A percentile compares a stretch with the other conserved stretches of the same genome.
phyloP scores from a whole-genome alignment of 2,329 filamentous ascomycete genomes.

The Botrytis fragariae region DNA sequence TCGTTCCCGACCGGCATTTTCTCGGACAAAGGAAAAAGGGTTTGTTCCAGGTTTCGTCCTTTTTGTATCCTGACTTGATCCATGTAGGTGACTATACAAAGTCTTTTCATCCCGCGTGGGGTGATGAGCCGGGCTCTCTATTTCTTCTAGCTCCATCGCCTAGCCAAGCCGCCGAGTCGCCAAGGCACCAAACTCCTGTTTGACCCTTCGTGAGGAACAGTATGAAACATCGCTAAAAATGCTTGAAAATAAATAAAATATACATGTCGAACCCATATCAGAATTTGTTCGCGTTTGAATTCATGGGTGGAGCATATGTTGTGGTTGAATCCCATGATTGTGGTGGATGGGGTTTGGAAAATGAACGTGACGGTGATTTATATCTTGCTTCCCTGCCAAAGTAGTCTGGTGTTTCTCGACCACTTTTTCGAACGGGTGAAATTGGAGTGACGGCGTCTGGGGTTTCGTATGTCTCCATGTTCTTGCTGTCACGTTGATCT shows the following conservation, averaged over 20 bases:
- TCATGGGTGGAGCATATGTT: conserved; percentile 33
- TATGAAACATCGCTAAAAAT: conserved; percentile 5
- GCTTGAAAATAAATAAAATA: background rate
- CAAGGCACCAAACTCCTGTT: conserved; percentile 4
- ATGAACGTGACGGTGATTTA: conserved; percentile 47
- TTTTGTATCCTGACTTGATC: background rate
- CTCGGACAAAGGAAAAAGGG: background rate
- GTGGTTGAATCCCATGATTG: conserved; percentile 30
- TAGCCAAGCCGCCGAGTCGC: background rate
- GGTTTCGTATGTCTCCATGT: conserved; percentile 30
- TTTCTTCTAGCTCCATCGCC: background rate
- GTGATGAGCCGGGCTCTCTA: background rate
- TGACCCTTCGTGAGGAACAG: background rate
- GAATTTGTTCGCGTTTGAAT: conserved; percentile 38
- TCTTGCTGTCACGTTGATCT: conserved; percentile 33
- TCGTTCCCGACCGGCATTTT: background rate
- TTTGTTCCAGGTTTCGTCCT: background rate
- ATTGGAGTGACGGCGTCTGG: conserved; percentile 28
- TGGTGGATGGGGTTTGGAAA: conserved; percentile 47
- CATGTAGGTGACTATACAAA: background rate
- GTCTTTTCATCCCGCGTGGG: background rate
- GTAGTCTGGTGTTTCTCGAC: conserved; percentile 39
- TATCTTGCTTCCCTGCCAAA: conserved; percentile 47
- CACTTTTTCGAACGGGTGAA: conserved; percentile 32
- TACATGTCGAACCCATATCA: conserved; percentile 19